Evolutionary conservation across 225 moss, liverwort and hornwort genomes (phyloP), one percentile per base, ranked within the genome.

Genomic region (Polytrichum commune): DNA sequence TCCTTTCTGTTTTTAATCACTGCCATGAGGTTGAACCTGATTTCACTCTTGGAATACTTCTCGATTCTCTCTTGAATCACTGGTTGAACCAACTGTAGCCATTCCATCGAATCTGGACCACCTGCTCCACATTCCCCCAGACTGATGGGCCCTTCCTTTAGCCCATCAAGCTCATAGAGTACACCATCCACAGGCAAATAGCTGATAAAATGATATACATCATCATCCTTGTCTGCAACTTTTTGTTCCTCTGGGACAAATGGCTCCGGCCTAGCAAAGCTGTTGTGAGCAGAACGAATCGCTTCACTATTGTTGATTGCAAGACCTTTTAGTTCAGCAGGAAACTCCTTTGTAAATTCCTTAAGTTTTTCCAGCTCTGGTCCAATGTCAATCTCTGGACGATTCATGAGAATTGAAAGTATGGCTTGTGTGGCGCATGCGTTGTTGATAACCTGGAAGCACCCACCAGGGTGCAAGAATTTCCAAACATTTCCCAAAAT

Each of bases 361-460:
- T 90, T 96, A 26, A 96, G 77, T 1, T 77, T 86, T 13, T 85
- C 76, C 25, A 96, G 86, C 79, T 96, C 96, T 6, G 90, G 90
- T 46, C 96, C 96, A 71, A 96, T 79, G 68, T 96, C 92, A 76
- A 96, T 93, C 80, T 98, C 98, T 22, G 87, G 86, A 62, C 88
- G 78, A 78, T 98, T 98, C 91, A 98, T 83, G 62, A 98, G 88
- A 64, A 98, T 95, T 4, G 98, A 98, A 54, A 98, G 82, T 55
- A 98, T 98, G 55, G 98, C 98, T 80, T 98, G 98, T 53, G 98
- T 98, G 70, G 98, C 98, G 75, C 98, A 98, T 8, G 98, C 98
- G 67, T 98, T 98, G 82, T 98, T 98, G 74, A 98, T 98, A 28
- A 97, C 96, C 94, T 95, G 83, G 33, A 77, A 74, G 35, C 46